Evolutionary conservation across 306 rosid genomes (phyloP).

Genomic region (Geum urbanum): DNA sequence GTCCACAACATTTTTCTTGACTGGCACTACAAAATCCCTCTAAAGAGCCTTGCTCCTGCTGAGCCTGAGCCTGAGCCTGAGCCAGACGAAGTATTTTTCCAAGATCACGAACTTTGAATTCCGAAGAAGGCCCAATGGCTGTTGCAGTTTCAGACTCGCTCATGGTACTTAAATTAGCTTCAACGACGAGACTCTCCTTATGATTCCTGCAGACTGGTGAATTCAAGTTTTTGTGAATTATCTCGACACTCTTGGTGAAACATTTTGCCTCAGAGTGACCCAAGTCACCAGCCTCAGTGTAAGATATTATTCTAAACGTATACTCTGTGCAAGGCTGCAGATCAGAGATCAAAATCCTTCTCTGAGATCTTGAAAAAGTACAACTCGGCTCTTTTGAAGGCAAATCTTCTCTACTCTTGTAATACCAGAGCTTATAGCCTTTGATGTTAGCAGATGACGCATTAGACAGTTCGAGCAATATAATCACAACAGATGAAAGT

Average conservation of each 20-base stretch:
- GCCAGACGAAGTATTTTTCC: conserved; percentile 76
- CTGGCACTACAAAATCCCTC: conserved; percentile 76
- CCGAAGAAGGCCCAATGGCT: conserved; percentile 45
- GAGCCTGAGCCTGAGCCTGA: conserved; percentile 88
- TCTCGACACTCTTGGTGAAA: conserved; percentile 87
- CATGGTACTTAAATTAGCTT: conserved; percentile 52
- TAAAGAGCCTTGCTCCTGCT: conserved; percentile 55
- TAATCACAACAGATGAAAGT: conserved; percentile 71
- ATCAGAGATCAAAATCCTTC: conserved; percentile 81
- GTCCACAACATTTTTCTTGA: conserved; percentile 64
- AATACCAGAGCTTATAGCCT: conserved; percentile 98
- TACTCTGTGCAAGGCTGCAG: conserved; percentile 91
- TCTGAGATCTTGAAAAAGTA: conserved; percentile 76
- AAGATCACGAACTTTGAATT: conserved; percentile 92
- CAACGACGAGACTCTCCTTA: conserved; percentile 39
- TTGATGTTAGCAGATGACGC: conserved; percentile 49
- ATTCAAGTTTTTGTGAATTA: conserved; percentile 51
- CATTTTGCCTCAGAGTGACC: conserved; percentile 99
- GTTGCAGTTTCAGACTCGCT: conserved; percentile 42
- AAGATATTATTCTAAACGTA: conserved; percentile 78
- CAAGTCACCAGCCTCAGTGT: conserved; percentile 63
- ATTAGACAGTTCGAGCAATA: conserved; percentile 68
- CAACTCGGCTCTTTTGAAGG: conserved; percentile 72
- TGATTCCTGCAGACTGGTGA: conserved; percentile 32
- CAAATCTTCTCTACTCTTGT: conserved; percentile 64